Conservation (phyloP, 108 stramenopile genomes). For the Skeletonema menzelii region DNA sequence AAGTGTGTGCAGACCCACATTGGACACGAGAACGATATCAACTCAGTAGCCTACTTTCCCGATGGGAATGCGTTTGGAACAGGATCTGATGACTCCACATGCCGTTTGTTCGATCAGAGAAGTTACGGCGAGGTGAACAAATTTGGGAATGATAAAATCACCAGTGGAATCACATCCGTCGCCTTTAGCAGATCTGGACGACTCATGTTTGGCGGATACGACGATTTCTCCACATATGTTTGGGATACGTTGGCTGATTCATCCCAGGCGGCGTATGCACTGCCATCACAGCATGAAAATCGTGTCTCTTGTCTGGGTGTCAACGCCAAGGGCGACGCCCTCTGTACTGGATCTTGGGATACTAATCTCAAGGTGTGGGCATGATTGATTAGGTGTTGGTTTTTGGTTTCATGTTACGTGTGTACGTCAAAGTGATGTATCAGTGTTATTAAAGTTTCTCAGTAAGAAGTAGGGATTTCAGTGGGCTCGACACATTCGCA, state of each 20-base stretch:
- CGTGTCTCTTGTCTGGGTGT: slow-evolving; percentile 96
- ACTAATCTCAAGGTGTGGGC: slow-evolving; percentile 42
- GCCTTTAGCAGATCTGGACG: slow-evolving; percentile 78
- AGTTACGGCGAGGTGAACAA: slow-evolving; percentile 84
- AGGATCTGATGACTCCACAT: slow-evolving; percentile 95
- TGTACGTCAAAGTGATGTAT: background rate
- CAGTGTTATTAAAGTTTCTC: background rate
- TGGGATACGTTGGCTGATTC: slow-evolving; percentile 76
- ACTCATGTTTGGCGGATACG: slow-evolving; percentile 89
- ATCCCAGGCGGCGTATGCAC: slow-evolving; percentile 47
- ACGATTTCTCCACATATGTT: slow-evolving; percentile 68
- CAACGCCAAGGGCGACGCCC: slow-evolving; percentile 88
- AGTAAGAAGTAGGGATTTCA: background rate
- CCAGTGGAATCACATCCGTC: slow-evolving; percentile 84
- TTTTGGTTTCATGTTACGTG: background rate
- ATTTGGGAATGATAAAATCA: slow-evolving; percentile 79
- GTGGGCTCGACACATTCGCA: background rate
- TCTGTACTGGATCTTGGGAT: slow-evolving; percentile 99
- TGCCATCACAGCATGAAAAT: slow-evolving; percentile 88
- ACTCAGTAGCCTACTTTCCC: slow-evolving; percentile 95
- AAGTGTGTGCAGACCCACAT: slow-evolving; percentile 86
- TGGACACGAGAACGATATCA: slow-evolving; percentile 97
- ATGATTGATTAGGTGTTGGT: background rate
- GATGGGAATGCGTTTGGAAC: slow-evolving; percentile 91
- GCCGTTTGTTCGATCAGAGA: slow-evolving; percentile 95